Percentiles rank a stretch among this genome's conserved stretches.
These are phyloP conservation scores for Daedaleopsis nitida DNA, from an alignment of 768 basidiomycete genomes.

Conservation along the genomic window DNA sequence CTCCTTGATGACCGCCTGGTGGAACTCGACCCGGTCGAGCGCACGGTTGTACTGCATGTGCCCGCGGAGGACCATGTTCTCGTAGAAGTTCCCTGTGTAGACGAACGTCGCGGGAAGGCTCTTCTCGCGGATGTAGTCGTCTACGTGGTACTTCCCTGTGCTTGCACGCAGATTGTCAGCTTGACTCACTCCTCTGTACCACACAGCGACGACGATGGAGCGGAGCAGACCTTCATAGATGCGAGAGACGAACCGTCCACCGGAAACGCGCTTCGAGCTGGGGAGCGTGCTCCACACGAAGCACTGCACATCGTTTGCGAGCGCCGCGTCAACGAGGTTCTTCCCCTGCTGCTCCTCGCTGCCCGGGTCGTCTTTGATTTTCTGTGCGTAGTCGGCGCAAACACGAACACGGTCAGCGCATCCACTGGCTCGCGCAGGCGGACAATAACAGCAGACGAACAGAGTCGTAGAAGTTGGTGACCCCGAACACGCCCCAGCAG, in stretches of 20 bases:
- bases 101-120: conserved; percentile 16
- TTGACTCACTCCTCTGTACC: no score
- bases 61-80: conserved; percentile 22
- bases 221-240: conserved; percentile 20
- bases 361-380: conserved; percentile 23
- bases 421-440: no score
- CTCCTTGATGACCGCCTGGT: conserved; percentile 21
- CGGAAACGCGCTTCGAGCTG: conserved; percentile 21
- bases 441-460: not conserved
- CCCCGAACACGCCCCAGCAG: conserved; percentile 25
- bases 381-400: conserved; percentile 8
- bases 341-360: conserved; percentile 25
- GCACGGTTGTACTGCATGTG: conserved; percentile 21
- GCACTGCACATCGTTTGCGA: conserved; percentile 17
- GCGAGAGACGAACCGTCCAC: conserved; percentile 20
- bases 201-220: no score
- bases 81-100: conserved; percentile 26
- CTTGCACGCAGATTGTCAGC: not conserved
- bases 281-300: conserved; percentile 26
- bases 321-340: conserved; percentile 21
- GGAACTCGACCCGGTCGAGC: conserved; percentile 21
- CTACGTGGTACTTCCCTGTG: conserved; percentile 22
- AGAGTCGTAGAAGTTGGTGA: conserved; percentile 25
- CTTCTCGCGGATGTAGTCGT: conserved; percentile 24
- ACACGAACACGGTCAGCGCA: no score